Base-by-base conservation (phyloP, 768 basidiomycete species). In the Tulasnella sp. region DNA sequence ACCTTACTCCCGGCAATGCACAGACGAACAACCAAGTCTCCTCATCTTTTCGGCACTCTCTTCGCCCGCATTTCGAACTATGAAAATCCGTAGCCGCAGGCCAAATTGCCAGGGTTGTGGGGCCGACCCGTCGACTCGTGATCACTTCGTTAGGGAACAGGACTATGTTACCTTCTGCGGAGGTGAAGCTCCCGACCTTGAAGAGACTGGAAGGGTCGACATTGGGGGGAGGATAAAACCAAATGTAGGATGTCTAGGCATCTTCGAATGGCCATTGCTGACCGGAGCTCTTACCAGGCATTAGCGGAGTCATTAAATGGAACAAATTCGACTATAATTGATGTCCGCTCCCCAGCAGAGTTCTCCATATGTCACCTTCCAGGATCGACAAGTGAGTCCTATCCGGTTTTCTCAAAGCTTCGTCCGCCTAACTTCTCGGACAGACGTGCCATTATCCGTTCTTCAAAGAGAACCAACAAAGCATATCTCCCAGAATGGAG, bases 131-230 rank as follows among this genome's bases (percentile, higher is more conserved):
- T 81, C 87, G 82, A 36, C 77, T 87, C 9, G 88, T 87, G 21
- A 83, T 36, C 82, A 82, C 42, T 81, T 85, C 71, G 89, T 94
- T 31, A 87, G 88, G 7, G 86, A 88, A 21, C 89, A 87, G 10
- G 95, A 96, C 82, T 98, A 98, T 84, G 89, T 96, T 39, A 89
- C 92, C 79, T 96, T 96, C 83, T 98, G 97, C 82, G 94, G 95
- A 16, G 93, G 93, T 3, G 85, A 87, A 16, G 84, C 86, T 31
- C 91, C 93, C 0, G 90, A 94, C 83, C 94, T 91, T 91, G 88
- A 90, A 80, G 83, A 84, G 14, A 85, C 85, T 74, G 94, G 93
- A 77, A 85, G n/a, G 82, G 86, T 81, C 90, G 90, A 34, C 16
- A 68, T 68, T 12, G 27, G 34, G 1, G 62, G 62, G 24, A 68